Evolutionary conservation across 2,329 filamentous ascomycete genomes (phyloP).

Genomic region (Phaeosphaeriaceae sp.): DNA sequence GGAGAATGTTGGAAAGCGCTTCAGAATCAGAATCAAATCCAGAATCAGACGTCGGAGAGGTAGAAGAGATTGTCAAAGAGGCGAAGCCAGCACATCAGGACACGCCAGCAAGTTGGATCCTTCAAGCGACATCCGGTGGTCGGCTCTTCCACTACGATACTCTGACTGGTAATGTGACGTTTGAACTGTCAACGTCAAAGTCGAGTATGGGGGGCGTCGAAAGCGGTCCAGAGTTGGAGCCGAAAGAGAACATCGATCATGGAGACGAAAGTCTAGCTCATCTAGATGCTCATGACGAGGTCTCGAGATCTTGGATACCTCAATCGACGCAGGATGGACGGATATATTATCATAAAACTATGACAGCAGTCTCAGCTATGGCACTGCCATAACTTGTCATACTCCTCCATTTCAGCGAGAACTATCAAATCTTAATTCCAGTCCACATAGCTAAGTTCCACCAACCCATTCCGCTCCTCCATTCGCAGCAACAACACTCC

Average conservation of each 20-base stretch:
- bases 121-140: not conserved
- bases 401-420: too few relatives aligned
- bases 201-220: too few relatives aligned
- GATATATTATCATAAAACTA: not conserved
- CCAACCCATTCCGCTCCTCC: constrained; percentile 37
- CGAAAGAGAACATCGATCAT: too few relatives aligned
- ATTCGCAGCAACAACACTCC: constrained; percentile 46
- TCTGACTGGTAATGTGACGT: not conserved
- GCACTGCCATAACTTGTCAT: too few relatives aligned
- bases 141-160: not conserved
- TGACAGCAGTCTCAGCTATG: not conserved
- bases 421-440: too few relatives aligned
- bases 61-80: too few relatives aligned
- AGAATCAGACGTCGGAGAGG: not conserved
- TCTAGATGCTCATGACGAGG: too few relatives aligned
- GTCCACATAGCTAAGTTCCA: constrained; percentile 18
- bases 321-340: not conserved
- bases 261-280: too few relatives aligned
- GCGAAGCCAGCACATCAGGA: too few relatives aligned
- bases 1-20: too few relatives aligned
- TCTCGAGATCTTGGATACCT: too few relatives aligned
- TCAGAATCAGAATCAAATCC: not conserved
- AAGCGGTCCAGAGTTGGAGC: too few relatives aligned
- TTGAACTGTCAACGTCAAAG: not conserved
- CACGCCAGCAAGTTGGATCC: not conserved